Conservation (phyloP, 1,139 yeast species). For the Candida tetrigidarum region DNA sequence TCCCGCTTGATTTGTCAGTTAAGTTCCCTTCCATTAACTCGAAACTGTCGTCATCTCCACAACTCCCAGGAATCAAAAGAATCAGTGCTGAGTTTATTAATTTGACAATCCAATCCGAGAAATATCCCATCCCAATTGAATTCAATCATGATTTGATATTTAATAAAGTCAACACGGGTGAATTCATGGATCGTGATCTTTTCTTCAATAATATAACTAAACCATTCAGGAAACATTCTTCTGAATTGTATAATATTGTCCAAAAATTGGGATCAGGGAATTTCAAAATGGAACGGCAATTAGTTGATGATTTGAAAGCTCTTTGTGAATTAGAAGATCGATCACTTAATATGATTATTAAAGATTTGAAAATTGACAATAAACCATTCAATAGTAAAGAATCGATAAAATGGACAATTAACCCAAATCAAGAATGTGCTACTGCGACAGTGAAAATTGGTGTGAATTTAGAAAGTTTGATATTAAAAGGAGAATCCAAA, state of each 20-base stretch:
- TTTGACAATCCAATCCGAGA: constrained; percentile 35
- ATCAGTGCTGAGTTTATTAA: constrained; percentile 37
- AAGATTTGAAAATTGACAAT: constrained; percentile 19
- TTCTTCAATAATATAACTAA: constrained; percentile 26
- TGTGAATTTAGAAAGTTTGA: constrained; percentile 15
- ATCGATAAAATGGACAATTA: constrained; percentile 13
- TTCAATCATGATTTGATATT: constrained; percentile 45
- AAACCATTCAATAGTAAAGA: constrained; percentile 10
- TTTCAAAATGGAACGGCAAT: constrained; percentile 32
- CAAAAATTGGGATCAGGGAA: constrained; percentile 28
- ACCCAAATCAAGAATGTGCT: constrained; percentile 1
- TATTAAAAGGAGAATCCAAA: constrained; percentile 15
- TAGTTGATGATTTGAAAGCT: constrained; percentile 36
- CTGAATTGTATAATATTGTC: constrained; percentile 24
- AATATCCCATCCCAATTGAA: constrained; percentile 41
- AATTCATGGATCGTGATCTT: constrained; percentile 28
- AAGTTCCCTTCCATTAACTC: constrained; percentile 11
- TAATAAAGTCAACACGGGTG: constrained; percentile 19
- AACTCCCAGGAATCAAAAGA: constrained; percentile 34
- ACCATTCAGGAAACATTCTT: constrained; percentile 26
- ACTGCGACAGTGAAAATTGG: constrained; percentile 15
- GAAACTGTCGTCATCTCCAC: constrained; percentile 1
- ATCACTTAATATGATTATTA: constrained; percentile 27
- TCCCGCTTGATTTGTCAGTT: constrained; percentile 31
- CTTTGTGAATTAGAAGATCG: constrained; percentile 34